Conservation (phyloP, 225 moss, liverwort and hornwort species). For the Marchantia paleacea region DNA sequence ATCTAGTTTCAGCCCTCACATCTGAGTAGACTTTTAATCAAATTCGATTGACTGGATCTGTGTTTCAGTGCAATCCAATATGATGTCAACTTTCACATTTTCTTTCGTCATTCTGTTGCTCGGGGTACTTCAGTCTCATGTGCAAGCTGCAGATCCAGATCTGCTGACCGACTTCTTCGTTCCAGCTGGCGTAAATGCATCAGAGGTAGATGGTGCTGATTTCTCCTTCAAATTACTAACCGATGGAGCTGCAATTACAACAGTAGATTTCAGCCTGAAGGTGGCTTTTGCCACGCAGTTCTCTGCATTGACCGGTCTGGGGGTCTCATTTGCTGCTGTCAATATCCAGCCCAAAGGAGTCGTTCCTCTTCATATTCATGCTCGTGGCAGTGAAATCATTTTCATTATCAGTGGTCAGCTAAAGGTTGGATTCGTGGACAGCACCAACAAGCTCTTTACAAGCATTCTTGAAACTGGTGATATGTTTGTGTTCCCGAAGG, state of each 20-base stretch:
- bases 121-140: too few species aligned
- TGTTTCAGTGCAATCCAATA: too few species aligned
- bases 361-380: constrained; percentile 12
- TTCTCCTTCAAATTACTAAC: background rate
- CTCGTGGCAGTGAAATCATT: constrained; percentile 9
- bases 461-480: constrained; percentile 4
- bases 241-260: background rate
- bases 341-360: background rate
- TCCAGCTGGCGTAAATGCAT: background rate
- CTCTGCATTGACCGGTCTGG: background rate
- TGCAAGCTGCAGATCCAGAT: background rate
- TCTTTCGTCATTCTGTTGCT: too few species aligned
- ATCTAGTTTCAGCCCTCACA: too few species aligned
- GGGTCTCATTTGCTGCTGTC: background rate
- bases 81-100: too few species aligned
- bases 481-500: constrained; percentile 12
- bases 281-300: background rate
- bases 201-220: background rate
- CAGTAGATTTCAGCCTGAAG: background rate
- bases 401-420: constrained; percentile 3
- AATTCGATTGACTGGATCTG: too few species aligned
- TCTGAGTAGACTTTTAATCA: too few species aligned
- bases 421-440: background rate
- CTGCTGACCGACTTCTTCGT: background rate
- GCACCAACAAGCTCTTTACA: constrained; percentile 10